phyloP scores from a whole-genome alignment of 768 basidiomycete species.

The Leccinum variicolor region DNA sequence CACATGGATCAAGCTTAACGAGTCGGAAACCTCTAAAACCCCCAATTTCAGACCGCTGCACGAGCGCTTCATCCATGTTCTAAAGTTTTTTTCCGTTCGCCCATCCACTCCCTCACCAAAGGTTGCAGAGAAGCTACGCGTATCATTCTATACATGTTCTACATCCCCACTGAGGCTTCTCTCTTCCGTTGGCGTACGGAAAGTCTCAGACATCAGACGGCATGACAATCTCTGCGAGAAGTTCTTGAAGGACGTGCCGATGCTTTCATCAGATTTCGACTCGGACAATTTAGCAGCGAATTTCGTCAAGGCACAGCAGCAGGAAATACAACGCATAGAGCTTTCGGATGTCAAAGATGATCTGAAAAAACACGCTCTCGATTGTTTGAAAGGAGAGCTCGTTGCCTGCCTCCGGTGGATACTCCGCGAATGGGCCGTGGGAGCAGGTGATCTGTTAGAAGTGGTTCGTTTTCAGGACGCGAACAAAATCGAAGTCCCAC shows the following conservation, averaged over 20 bases:
- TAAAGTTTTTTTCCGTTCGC: neutral
- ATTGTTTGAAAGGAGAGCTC: neutral
- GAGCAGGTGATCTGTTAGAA: neutral
- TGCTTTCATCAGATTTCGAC: constrained; percentile 60
- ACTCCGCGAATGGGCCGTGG: neutral
- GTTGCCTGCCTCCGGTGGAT: constrained; percentile 7
- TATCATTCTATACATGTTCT: neutral
- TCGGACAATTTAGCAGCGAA: constrained; percentile 40
- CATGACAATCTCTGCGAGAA: neutral
- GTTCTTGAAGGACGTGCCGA: constrained; percentile 61
- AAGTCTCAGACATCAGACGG: neutral
- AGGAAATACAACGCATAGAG: neutral
- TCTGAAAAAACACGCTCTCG: neutral
- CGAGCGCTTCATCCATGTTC: neutral
- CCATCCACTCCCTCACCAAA: neutral
- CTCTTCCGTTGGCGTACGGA: neutral
- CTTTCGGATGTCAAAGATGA: neutral
- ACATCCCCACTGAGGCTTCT: neutral
- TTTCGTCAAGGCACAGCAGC: constrained; percentile 36
- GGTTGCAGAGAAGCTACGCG: neutral
- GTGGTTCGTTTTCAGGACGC: constrained; percentile 39
- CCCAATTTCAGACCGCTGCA: neutral
- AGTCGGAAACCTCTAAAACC: too few species aligned
- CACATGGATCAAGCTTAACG: neutral
- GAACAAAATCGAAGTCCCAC: constrained; percentile 53